Conservation (phyloP, 2,329 filamentous ascomycete genomes). For the Cercospora brassicicola region DNA sequence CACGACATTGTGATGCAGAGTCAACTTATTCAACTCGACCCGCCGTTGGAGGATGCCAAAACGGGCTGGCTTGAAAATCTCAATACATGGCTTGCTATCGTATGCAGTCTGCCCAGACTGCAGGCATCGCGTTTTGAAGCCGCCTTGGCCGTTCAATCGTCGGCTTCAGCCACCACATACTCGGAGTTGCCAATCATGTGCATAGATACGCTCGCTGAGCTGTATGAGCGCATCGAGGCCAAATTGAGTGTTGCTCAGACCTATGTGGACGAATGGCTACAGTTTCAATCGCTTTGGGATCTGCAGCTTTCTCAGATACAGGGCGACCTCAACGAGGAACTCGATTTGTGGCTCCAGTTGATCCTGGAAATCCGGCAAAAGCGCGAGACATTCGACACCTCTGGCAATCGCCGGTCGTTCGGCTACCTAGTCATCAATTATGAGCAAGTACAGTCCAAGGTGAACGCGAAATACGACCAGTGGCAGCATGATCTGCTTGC, state of each 20-base stretch:
- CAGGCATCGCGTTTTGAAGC: constrained; percentile 96
- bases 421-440: constrained; percentile 96
- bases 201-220: constrained; percentile 72
- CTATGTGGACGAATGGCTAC: constrained; percentile 97
- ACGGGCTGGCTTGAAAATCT: constrained; percentile 92
- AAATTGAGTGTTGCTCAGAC: constrained; percentile 76
- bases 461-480: constrained; percentile 98
- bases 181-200: constrained; percentile 82
- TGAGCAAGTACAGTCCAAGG: constrained; percentile 96
- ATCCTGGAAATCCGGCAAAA: constrained; percentile 97
- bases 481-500: constrained; percentile 97
- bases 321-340: constrained; percentile 83
- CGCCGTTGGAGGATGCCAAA: constrained; percentile 84
- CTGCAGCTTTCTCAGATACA: constrained; percentile 94
- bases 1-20: constrained; percentile 98
- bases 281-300: constrained; percentile 98
- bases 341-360: constrained; percentile 89
- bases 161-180: constrained; percentile 70
- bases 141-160: constrained; percentile 62
- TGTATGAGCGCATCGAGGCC: constrained; percentile 79
- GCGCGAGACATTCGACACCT: constrained; percentile 93
- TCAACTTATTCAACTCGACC: constrained; percentile 94
- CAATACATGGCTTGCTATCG: constrained; percentile 87
- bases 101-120: constrained; percentile 90
- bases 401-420: constrained; percentile 87